Conservation (phyloP, 2,329 filamentous ascomycete species). For the Hypoxylon sp. region DNA sequence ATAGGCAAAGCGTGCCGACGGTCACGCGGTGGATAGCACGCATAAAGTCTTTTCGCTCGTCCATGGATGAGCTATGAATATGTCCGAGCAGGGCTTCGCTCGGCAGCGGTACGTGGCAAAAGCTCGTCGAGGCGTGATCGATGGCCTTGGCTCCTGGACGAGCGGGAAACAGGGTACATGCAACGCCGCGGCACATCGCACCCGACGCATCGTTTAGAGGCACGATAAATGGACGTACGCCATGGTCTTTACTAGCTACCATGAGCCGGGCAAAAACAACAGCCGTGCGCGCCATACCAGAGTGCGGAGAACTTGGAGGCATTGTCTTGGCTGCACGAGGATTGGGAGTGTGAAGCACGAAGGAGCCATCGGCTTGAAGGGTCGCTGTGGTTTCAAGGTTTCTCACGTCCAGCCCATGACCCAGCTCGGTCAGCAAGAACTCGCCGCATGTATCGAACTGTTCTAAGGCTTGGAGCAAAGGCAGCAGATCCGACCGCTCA, state of each 20-base stretch:
- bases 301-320: not conserved
- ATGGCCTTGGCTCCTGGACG: too few species aligned
- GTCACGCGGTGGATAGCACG: not conserved
- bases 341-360: not conserved
- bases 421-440: not conserved
- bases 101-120: too few species aligned
- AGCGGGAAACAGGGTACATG: not conserved
- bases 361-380: not conserved
- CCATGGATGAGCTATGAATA: not conserved
- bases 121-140: too few species aligned
- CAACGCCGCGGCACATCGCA: not conserved
- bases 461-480: not conserved
- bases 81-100: not conserved
- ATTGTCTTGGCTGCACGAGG: not conserved
- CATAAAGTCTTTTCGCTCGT: conserved; percentile 3
- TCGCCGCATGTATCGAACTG: not conserved
- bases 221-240: conserved; percentile 3
- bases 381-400: conserved; percentile 3
- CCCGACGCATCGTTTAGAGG: not conserved
- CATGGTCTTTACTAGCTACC: not conserved
- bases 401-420: not conserved
- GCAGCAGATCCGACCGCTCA: not conserved
- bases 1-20: not conserved
- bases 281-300: not conserved
- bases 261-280: conserved; percentile 4